Percentiles rank a stretch among this genome's conserved stretches.
Conservation (phyloP, 2,329 filamentous ascomycete species). For the Pseudocercospora crystallina region DNA sequence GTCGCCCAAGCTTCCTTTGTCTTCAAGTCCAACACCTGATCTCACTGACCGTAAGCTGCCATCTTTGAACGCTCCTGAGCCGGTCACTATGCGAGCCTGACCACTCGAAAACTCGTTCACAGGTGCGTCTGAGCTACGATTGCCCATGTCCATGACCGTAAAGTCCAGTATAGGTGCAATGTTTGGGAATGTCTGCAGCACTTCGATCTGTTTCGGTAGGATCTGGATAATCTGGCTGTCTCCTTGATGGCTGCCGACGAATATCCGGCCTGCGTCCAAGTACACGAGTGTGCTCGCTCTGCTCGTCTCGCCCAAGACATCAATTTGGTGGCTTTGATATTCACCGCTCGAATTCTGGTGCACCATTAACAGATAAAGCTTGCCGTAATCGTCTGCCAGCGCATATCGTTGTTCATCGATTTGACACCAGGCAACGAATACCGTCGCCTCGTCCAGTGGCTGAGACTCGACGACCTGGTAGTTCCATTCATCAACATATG, state of each 20-base stretch:
- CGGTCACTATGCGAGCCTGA: constrained; percentile 88
- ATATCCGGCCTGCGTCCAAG: constrained; percentile 70
- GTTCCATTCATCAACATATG: constrained; percentile 76
- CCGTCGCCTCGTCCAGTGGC: constrained; percentile 68
- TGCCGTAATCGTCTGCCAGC: constrained; percentile 89
- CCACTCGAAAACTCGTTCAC: constrained; percentile 92
- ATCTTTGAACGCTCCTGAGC: constrained; percentile 85
- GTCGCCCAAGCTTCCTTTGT: constrained; percentile 65
- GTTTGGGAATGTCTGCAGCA: constrained; percentile 76
- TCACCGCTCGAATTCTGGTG: constrained; percentile 62
- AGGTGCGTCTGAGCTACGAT: constrained; percentile 72
- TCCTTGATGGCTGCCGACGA: constrained; percentile 88
- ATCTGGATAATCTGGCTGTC: constrained; percentile 81
- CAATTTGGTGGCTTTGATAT: constrained; percentile 71
- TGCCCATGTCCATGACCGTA: constrained; percentile 92
- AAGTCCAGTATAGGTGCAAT: constrained; percentile 93
- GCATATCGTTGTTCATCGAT: constrained; percentile 80
- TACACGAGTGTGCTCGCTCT: constrained; percentile 78
- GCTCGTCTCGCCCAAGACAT: constrained; percentile 67
- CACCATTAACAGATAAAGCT: constrained; percentile 80
- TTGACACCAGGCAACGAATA: constrained; percentile 89
- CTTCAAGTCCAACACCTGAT: constrained; percentile 86
- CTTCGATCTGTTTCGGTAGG: constrained; percentile 56
- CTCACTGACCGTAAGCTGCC: constrained; percentile 86
- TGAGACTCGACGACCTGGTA: constrained; percentile 66